phyloP scores from a whole-genome alignment of 2,329 filamentous ascomycete genomes.

The Trichophyton mentagrophytes region DNA sequence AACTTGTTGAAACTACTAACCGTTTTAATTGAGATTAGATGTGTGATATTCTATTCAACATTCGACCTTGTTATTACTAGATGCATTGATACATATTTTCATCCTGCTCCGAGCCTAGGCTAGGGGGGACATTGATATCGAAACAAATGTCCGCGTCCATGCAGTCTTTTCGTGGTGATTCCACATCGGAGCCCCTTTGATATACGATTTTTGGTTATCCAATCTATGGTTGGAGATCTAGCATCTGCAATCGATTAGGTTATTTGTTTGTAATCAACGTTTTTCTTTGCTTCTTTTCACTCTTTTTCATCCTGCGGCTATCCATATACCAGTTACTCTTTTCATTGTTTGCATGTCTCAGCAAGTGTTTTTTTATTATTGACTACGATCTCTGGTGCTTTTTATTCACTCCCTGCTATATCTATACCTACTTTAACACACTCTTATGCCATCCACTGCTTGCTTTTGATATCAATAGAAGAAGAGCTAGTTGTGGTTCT shows the following conservation, averaged over 20 bases:
- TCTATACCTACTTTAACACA: background rate
- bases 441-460: too few relatives aligned
- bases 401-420: background rate
- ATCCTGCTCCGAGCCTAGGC: background rate
- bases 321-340: background rate
- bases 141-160: background rate
- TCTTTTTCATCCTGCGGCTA: background rate
- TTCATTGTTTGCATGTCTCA: constrained; percentile 1
- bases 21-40: background rate
- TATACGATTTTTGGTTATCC: background rate
- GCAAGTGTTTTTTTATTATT: background rate
- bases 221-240: background rate
- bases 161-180: background rate
- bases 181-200: background rate
- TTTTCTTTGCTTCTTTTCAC: background rate
- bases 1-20: constrained; percentile 17
- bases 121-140: background rate
- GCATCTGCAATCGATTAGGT: background rate
- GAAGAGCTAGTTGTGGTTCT: too few relatives aligned
- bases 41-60: background rate
- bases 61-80: constrained; percentile 4
- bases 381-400: background rate
- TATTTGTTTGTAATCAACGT: background rate
- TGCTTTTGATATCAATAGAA: too few relatives aligned
- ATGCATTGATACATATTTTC: background rate